Base-by-base conservation (phyloP, 179 eudicot genomes). In the Sideroxylon spinosum region DNA sequence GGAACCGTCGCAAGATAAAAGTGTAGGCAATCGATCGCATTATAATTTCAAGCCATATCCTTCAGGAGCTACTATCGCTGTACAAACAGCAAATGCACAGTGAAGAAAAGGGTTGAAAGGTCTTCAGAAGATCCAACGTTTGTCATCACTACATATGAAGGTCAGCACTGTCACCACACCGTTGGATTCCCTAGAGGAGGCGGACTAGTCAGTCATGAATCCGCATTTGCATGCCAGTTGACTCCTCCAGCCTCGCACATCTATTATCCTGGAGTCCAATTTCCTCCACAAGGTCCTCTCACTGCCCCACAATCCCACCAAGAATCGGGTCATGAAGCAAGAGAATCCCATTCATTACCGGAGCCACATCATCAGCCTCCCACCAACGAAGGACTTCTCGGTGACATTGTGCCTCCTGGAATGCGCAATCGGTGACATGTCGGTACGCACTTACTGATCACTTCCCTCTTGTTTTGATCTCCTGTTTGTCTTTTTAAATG, bases 61-160 rank as follows among this genome's bases (percentile, higher is more conserved):
- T 79, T 46, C 87, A 94, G 98, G 94, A 94, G 98, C 82, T 94
- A 94, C 71, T 94, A 93, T 37, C 86, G 98, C 7, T 94, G 98
- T 80, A 94, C 98, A 17, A 94, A 92, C 88, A 87, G 86, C 80
- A 94, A 91, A 85, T 94, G 98, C 89, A 88, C 87, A 1, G 98
- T 94, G 29, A 94, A 94, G 84, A 94, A 94, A 82, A 85, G 97
- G 76, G 97, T 94, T 1, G 98, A 94, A 81, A 86, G 98, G 5
- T 91, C 94, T 1, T 89, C 87, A 0, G 94, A 91, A 75, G 97
- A 94, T 81, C 91, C 94, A 1, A 81, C 87, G 13, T 79, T 85
- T 29, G 97, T 94, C 26, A 91, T 94, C 79, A 94, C 98, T 6
- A 94, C 98, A 37, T 94, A 94, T 49, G 98, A 94, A 84, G 98